These are phyloP conservation scores for Colletotrichum sp. DNA, from an alignment of 2,329 filamentous ascomycete genomes.

Conservation along the genomic window DNA sequence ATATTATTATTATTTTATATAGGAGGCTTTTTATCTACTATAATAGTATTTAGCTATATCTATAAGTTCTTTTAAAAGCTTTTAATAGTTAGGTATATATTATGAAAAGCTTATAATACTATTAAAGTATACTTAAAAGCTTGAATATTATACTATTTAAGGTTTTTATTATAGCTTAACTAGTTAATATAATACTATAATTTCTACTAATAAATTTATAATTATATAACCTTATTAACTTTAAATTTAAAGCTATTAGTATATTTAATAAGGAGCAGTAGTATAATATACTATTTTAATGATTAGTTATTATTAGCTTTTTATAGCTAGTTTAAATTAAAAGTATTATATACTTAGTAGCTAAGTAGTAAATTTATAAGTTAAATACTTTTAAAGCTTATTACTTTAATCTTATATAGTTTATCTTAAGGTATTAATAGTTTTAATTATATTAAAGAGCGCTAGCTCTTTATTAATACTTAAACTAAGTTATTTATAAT, in stretches of 20 bases:
- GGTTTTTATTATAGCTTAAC: not conserved
- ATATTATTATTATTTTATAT: too few relatives aligned
- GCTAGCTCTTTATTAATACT: too few relatives aligned
- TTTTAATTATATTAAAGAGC: too few relatives aligned
- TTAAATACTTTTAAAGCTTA: too few relatives aligned
- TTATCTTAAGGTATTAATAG: too few relatives aligned
- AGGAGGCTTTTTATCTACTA: too few relatives aligned
- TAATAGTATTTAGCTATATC: not conserved
- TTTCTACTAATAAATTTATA: not conserved
- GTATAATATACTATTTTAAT: not conserved
- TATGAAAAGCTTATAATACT: not conserved
- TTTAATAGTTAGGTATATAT: not conserved
- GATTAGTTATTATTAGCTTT: not conserved
- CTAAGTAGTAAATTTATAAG: too few relatives aligned
- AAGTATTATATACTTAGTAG: too few relatives aligned
- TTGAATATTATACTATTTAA: not conserved
- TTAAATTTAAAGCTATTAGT: not conserved
- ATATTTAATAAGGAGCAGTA: not conserved
- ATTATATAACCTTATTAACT: not conserved
- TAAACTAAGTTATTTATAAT: too few relatives aligned
- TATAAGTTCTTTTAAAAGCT: not conserved
- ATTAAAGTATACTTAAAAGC: not conserved
- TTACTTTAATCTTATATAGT: too few relatives aligned
- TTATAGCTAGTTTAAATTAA: too few relatives aligned
- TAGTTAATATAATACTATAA: not conserved